phyloP scores from a whole-genome alignment of 257 asterid species.

The Solanum corneliomulleri region DNA sequence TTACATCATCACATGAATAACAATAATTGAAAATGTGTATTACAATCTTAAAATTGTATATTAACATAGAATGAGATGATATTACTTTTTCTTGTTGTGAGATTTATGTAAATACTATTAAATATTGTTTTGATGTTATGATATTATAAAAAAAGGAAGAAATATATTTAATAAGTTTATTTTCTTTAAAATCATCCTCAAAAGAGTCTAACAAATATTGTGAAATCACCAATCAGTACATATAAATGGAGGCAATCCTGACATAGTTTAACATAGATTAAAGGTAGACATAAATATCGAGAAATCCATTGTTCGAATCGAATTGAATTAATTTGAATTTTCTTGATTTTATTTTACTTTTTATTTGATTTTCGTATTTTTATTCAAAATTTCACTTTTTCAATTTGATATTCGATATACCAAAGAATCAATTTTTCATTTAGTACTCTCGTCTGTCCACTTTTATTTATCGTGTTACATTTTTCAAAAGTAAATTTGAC shows the following conservation, averaged over 20 bases:
- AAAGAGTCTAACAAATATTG: background rate
- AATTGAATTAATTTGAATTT: too few relatives aligned
- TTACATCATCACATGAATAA: background rate
- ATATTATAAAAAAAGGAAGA: background rate
- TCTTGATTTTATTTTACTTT: too few relatives aligned
- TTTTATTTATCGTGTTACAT: too few relatives aligned
- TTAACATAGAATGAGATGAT: background rate
- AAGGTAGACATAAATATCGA: background rate
- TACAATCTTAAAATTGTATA: background rate
- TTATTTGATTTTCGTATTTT: too few relatives aligned
- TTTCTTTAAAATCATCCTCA: background rate
- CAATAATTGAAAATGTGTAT: background rate
- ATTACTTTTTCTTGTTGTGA: background rate
- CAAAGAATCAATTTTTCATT: too few relatives aligned
- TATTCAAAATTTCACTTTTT: too few relatives aligned
- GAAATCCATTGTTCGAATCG: accelerated
- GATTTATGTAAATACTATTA: background rate
- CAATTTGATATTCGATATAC: too few relatives aligned
- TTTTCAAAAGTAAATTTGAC: too few relatives aligned
- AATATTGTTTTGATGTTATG: background rate
- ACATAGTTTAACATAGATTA: background rate
- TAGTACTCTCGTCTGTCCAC: too few relatives aligned
- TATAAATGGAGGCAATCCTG: background rate
- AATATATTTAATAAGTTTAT: too few relatives aligned
- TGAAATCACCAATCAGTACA: background rate